These are phyloP conservation scores for Cercospora sojina DNA, from an alignment of 2,329 filamentous ascomycete species.

Conservation along the genomic window DNA sequence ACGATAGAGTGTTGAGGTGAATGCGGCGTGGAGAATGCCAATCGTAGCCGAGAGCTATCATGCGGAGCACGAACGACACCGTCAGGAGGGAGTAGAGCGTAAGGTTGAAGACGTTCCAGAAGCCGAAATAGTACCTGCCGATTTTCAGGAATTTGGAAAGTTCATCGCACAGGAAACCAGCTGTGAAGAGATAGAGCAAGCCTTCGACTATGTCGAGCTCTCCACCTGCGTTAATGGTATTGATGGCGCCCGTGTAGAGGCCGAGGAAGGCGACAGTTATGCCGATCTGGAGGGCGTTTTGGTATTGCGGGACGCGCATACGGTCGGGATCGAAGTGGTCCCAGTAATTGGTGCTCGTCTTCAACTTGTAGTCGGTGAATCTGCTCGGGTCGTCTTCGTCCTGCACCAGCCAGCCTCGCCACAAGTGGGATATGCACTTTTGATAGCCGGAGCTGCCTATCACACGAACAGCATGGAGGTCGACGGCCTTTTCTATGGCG, in stretches of 20 bases:
- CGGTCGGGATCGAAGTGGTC: constrained; percentile 88
- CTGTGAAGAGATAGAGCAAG: constrained; percentile 83
- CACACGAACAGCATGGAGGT: constrained; percentile 82
- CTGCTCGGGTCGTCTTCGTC: constrained; percentile 86
- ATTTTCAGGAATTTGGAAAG: constrained; percentile 89
- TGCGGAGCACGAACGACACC: constrained; percentile 73
- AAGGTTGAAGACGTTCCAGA: constrained; percentile 96
- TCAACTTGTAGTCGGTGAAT: constrained; percentile 83
- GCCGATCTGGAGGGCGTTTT: constrained; percentile 84
- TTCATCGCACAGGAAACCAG: constrained; percentile 89
- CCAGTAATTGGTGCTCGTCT: constrained; percentile 74
- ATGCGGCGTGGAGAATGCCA: constrained; percentile 46
- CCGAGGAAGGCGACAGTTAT: constrained; percentile 79
- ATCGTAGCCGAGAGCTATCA: constrained; percentile 71
- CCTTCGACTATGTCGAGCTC: constrained; percentile 82
- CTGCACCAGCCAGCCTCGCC: constrained; percentile 96
- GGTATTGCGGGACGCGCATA: constrained; percentile 88
- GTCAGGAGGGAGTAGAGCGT: constrained; percentile 76
- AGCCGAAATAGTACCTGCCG: constrained; percentile 83
- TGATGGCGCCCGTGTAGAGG: constrained; percentile 87
- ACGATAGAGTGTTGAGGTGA: constrained; percentile 77
- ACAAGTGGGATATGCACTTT: constrained; percentile 89
- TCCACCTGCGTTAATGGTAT: constrained; percentile 79
- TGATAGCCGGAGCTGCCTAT: constrained; percentile 95
- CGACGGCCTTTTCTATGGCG: constrained; percentile 89